These are phyloP conservation scores for Calcarisporium arbuscula DNA, from an alignment of 2,329 filamentous ascomycete species.

Conservation along the genomic window DNA sequence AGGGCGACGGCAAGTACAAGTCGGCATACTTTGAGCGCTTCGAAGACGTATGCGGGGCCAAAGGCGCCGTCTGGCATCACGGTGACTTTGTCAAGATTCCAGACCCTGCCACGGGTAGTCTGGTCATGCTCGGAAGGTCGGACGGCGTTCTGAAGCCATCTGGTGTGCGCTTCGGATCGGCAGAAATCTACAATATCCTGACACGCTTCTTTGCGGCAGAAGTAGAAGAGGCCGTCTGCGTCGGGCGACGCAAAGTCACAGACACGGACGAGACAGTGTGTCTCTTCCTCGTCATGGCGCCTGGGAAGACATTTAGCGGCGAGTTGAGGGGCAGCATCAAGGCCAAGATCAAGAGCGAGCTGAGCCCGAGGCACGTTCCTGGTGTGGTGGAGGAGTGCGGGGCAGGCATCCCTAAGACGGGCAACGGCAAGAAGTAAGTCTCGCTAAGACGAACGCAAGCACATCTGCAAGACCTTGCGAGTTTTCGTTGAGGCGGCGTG, in stretches of 20 bases:
- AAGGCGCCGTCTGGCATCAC: constrained; percentile 72
- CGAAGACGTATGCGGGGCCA: constrained; percentile 32
- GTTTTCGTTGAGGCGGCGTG: too few species aligned
- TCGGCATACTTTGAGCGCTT: constrained; percentile 87
- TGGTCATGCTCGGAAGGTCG: constrained; percentile 86
- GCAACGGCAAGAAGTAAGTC: constrained; percentile 89
- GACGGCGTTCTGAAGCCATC: constrained; percentile 91
- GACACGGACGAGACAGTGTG: constrained; percentile 84
- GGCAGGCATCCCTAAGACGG: constrained; percentile 80
- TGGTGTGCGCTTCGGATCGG: constrained; percentile 85
- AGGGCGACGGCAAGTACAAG: constrained; percentile 64
- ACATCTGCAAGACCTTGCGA: too few species aligned
- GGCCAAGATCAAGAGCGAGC: constrained; percentile 61
- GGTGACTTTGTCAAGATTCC: constrained; percentile 75
- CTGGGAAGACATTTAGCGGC: constrained; percentile 48
- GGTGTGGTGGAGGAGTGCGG: constrained; percentile 72
- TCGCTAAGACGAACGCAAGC: too few species aligned
- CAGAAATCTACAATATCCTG: constrained; percentile 95
- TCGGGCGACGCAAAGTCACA: constrained; percentile 64
- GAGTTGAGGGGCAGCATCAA: constrained; percentile 60
- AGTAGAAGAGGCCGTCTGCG: constrained; percentile 80
- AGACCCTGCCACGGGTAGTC: constrained; percentile 64
- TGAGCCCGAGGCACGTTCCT: constrained; percentile 87
- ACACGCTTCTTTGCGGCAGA: constrained; percentile 73
- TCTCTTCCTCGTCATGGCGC: constrained; percentile 75